A percentile compares a stretch with the other conserved stretches of the same genome.
Evolutionary conservation across 495 filamentous ascomycete species (phyloP).

Genomic region (Penicillium tannophilum): DNA sequence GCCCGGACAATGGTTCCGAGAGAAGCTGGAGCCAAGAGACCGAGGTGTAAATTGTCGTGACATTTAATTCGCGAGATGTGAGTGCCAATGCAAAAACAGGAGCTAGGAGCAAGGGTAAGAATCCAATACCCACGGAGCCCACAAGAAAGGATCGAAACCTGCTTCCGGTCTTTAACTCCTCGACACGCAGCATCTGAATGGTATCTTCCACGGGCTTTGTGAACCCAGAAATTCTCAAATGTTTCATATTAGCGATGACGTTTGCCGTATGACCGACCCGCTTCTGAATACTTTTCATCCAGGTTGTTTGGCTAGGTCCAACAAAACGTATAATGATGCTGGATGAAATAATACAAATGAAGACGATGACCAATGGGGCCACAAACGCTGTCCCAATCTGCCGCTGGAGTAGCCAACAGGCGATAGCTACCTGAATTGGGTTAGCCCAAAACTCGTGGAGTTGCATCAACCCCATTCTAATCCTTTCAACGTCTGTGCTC

Average conservation of each 20-base stretch:
- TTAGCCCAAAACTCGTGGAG: slow-evolving; percentile 1
- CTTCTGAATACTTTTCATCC: slow-evolving; percentile 3
- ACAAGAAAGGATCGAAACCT: not conserved
- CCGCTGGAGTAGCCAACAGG: not conserved
- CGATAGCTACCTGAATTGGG: not conserved
- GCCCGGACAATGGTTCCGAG: not conserved
- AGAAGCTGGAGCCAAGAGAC: slow-evolving; percentile 3
- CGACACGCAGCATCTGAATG: not conserved
- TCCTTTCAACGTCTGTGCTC: not conserved
- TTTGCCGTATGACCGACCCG: not conserved
- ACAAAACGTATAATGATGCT: not conserved
- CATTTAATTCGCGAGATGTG: not conserved
- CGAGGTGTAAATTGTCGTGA: not conserved
- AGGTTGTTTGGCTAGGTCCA: not conserved
- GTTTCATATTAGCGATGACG: not conserved
- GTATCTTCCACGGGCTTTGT: not conserved
- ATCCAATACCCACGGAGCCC: not conserved
- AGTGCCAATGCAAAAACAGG: not conserved
- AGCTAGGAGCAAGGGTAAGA: not conserved
- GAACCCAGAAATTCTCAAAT: not conserved
- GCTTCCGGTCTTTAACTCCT: not conserved
- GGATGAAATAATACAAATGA: not conserved
- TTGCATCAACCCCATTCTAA: not conserved
- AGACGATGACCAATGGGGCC: not conserved
- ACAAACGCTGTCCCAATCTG: not conserved